Percentiles rank a stretch among this genome's conserved stretches.
Conservation (phyloP, 192 early-diverging fungal species). For the Dimargaris xerosporica region DNA sequence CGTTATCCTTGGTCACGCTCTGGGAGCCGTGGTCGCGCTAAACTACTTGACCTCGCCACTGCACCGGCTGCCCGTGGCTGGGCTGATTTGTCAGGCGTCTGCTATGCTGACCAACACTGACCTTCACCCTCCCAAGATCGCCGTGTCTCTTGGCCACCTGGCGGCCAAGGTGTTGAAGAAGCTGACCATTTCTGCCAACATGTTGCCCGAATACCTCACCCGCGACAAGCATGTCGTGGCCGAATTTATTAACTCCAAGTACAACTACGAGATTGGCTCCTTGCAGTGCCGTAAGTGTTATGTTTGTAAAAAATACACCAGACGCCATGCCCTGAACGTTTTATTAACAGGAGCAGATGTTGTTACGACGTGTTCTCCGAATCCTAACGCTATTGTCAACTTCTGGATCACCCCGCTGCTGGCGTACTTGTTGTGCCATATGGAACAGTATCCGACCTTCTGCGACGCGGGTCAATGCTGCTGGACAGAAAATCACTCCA, state of each 20-base stretch:
- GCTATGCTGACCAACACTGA: slow-evolving; percentile 4
- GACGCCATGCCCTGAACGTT: no score
- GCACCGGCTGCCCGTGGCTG: not conserved
- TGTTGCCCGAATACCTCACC: not conserved
- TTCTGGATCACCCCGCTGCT: no score
- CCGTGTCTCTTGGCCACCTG: slow-evolving; percentile 1
- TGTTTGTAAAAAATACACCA: no score
- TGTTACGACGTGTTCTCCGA: no score
- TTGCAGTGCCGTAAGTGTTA: slow-evolving; percentile 4
- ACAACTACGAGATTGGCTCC: slow-evolving; percentile 8
- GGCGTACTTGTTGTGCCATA: no score
- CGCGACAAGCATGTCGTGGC: slow-evolving; percentile 10
- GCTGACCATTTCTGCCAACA: not conserved
- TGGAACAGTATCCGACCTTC: slow-evolving; percentile 16
- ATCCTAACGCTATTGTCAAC: no score
- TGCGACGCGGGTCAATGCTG: slow-evolving; percentile 16
- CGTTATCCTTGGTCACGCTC: slow-evolving; percentile 40
- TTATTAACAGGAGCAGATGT: no score
- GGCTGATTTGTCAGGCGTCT: slow-evolving; percentile 3
- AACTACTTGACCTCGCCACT: slow-evolving; percentile 14
- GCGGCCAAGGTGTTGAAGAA: slow-evolving; percentile 2
- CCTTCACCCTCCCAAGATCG: not conserved
- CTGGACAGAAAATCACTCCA: slow-evolving; percentile 10
- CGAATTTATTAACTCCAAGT: not conserved
- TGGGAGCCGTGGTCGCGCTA: slow-evolving; percentile 28